Conservation (phyloP, 2,329 filamentous ascomycete genomes). For the Eutypella sp. region DNA sequence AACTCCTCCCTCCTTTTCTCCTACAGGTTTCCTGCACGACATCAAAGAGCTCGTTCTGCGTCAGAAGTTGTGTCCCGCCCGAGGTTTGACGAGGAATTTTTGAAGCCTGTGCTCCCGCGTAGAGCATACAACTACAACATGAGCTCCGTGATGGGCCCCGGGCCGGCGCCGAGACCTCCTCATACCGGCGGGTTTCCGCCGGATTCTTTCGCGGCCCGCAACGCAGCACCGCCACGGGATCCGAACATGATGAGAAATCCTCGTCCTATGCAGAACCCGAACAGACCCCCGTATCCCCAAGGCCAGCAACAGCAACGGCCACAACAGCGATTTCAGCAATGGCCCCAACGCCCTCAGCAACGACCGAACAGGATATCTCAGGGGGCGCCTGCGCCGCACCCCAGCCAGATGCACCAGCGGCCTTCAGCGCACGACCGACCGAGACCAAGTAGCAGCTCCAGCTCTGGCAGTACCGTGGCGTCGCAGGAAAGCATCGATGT, state of each 20-base stretch:
- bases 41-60: conserved; percentile 21
- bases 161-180: conserved; percentile 12
- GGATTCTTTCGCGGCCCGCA: conserved; percentile 12
- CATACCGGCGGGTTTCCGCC: conserved; percentile 13
- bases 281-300: conserved; percentile 12
- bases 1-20: conserved; percentile 17
- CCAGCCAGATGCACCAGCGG: conserved; percentile 25
- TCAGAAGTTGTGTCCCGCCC: conserved; percentile 13
- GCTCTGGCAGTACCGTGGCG: conserved; percentile 18
- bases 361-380: not conserved
- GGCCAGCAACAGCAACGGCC: conserved; percentile 14
- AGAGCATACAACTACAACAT: conserved; percentile 8
- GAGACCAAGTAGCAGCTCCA: conserved; percentile 21
- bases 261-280: conserved; percentile 13
- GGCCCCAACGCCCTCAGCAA: not conserved
- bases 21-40: conserved; percentile 10
- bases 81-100: conserved; percentile 17
- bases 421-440: conserved; percentile 19
- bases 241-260: conserved; percentile 8
- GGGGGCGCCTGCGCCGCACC: conserved; percentile 17
- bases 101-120: conserved; percentile 12
- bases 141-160: conserved; percentile 15
- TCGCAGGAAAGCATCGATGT: conserved; percentile 25
- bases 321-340: too few species aligned
- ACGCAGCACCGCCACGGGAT: conserved; percentile 5